Evolutionary conservation across 2,329 filamentous ascomycete genomes (phyloP).

Genomic region (Nemania sp.): DNA sequence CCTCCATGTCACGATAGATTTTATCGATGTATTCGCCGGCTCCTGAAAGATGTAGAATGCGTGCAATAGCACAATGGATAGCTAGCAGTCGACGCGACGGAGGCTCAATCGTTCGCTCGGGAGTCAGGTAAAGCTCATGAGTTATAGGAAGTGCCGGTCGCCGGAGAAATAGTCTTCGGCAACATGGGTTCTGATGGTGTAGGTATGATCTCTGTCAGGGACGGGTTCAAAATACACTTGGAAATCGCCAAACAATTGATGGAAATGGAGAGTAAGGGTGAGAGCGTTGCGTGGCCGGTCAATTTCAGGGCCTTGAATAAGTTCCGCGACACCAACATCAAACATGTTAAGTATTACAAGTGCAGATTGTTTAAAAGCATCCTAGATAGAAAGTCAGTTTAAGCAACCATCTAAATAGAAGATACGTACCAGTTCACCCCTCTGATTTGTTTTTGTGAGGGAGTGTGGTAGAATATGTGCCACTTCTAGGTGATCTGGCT

Average conservation of each 20-base stretch:
- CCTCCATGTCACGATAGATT: constrained; percentile 35
- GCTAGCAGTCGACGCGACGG: constrained; percentile 41
- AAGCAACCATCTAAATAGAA: constrained; percentile 1
- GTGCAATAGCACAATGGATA: constrained; percentile 41
- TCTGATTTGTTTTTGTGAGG: not conserved
- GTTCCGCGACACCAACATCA: constrained; percentile 40
- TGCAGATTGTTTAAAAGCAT: constrained; percentile 40
- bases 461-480: constrained; percentile 22
- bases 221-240: constrained; percentile 39
- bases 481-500: constrained; percentile 8
- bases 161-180: constrained; percentile 2
- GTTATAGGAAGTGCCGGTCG: constrained; percentile 34
- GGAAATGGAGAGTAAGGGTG: constrained; percentile 36
- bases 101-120: constrained; percentile 37
- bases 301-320: constrained; percentile 47
- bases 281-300: too few species aligned
- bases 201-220: constrained; percentile 30
- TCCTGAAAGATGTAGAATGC: constrained; percentile 39
- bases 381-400: constrained; percentile 15
- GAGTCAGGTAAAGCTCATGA: constrained; percentile 37
- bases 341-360: constrained; percentile 50
- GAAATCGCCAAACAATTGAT: constrained; percentile 41
- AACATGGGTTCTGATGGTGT: constrained; percentile 35
- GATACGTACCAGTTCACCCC: constrained; percentile 6
- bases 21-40: too few species aligned